Evolutionary conservation across 306 rosid genomes (phyloP), one percentile per base, ranked within the genome.

Genomic region (Sindora glabra): DNA sequence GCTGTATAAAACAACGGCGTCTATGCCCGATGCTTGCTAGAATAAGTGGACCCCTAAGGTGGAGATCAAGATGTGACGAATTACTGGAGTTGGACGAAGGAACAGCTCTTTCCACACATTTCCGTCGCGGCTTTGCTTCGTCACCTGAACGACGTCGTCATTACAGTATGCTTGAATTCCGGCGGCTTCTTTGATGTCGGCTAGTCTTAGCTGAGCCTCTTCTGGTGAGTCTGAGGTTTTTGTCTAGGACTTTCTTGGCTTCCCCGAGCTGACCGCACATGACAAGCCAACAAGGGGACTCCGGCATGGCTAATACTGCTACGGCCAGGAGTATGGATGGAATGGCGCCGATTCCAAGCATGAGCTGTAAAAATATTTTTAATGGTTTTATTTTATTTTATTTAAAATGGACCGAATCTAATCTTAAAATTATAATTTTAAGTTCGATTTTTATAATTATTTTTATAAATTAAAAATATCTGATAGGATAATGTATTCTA

Each of bases 281-380:
- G 16, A 89, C 85, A 1, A 89, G 90, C 94, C 96, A 89, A 2
- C 94, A 68, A 0, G 96, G 96, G 0, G 96, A 89, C 71, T 89
- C 96, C 0, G 96, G 96, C 96, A 89, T 89, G 55, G 66, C 70
- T 16, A 89, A 13, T 27, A 77, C 86, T 1, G 76, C 89, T 0
- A 72, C 1, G 1, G 77, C 78, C 5, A 89, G 63, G 3, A 78
- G 8, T 10, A 79, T 48, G 0, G 96, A 56, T 0, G 96, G 96
- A 14, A 89, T 5, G 2, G 86, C 83, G 0, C 90, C 86, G 0
- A 79, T 46, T 41, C 90, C 96, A 1, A 89, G 81, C 96, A 89
- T 89, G 3, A 85, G 7, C 6, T 94, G 77, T 94, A 94, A 89
- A 0, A n/a, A n/a, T n/a, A n/a, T n/a, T n/a, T n/a, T n/a, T n/a